Percentiles rank a stretch among this genome's conserved stretches.
Evolutionary conservation across 495 filamentous ascomycete genomes (phyloP).

Genomic region (Penicillium ucsense): DNA sequence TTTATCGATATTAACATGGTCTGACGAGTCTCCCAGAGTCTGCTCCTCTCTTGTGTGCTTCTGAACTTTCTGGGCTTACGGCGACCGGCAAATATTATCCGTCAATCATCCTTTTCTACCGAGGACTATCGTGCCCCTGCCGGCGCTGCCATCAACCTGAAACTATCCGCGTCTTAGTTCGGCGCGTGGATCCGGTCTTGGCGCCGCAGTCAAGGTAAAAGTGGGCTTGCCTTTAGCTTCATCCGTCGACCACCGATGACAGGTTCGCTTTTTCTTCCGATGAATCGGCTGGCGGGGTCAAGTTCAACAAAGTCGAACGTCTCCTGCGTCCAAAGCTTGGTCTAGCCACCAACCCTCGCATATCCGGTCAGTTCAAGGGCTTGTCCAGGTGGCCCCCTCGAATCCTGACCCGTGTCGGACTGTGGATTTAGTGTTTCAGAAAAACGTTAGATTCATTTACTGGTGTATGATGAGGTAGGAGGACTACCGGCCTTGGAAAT

Average conservation of each 20-base stretch:
- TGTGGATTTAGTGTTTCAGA: conserved; percentile 12
- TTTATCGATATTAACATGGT: no score
- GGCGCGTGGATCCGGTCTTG: conserved; percentile 20
- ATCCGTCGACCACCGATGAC: background rate
- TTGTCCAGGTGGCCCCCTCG: no score
- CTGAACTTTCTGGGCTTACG: background rate
- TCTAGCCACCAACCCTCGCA: no score
- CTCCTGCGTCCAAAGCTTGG: no score
- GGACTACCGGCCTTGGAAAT: background rate
- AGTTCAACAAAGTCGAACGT: no score
- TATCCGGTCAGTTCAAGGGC: no score
- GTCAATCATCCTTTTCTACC: conserved; percentile 4
- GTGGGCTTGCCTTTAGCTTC: conserved; percentile 9
- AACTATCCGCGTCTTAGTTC: conserved; percentile 11
- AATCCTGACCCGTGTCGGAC: conserved; percentile 1
- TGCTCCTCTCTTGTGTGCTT: no score
- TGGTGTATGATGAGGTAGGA: conserved; percentile 3
- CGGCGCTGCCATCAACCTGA: conserved; percentile 11
- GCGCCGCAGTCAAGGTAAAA: conserved; percentile 8
- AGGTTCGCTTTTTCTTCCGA: no score
- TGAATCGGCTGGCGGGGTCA: no score
- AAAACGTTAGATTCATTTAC: conserved; percentile 1
- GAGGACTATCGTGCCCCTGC: background rate
- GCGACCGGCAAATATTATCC: conserved; percentile 1
- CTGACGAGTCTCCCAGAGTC: no score